phyloP scores from a whole-genome alignment of 116 monocot species.

The Dioscorea cayenensis region DNA sequence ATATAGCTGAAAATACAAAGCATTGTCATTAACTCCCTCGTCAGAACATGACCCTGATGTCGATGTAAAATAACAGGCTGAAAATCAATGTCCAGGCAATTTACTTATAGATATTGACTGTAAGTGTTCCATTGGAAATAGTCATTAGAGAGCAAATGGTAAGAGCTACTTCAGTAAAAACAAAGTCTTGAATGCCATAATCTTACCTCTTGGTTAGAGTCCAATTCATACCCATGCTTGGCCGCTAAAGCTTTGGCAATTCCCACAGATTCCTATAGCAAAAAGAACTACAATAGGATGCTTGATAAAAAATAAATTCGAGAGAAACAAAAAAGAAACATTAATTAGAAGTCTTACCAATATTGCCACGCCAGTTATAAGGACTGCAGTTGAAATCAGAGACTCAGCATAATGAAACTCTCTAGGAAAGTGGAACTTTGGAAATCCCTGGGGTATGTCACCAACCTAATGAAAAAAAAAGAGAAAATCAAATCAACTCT shows the following conservation, averaged over 20 bases:
- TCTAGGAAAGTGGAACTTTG: slow-evolving; percentile 70
- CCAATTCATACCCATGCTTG: slow-evolving; percentile 91
- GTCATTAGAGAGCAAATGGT: too few relatives aligned
- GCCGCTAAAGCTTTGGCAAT: slow-evolving; percentile 95
- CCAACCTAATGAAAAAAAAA: slow-evolving; percentile 54
- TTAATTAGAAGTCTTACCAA: slow-evolving; percentile 38
- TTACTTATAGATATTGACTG: too few relatives aligned
- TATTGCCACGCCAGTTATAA: slow-evolving; percentile 95
- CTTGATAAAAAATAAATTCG: slow-evolving; percentile 1
- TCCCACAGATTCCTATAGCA: slow-evolving; percentile 80
- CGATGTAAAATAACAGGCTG: too few relatives aligned
- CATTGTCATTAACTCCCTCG: too few relatives aligned
- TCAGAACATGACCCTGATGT: too few relatives aligned
- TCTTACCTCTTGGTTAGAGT: slow-evolving; percentile 91
- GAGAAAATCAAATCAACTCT: not conserved
- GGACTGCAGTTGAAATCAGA: slow-evolving; percentile 81
- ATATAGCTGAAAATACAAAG: too few relatives aligned
- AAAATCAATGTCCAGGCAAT: too few relatives aligned
- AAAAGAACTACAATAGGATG: not conserved
- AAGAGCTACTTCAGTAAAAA: not conserved
- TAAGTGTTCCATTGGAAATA: too few relatives aligned
- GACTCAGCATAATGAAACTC: slow-evolving; percentile 78
- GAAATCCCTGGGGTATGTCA: slow-evolving; percentile 91
- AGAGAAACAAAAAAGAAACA: not conserved
- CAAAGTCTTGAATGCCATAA: not conserved